Evolutionary conservation across 306 rosid genomes (phyloP).

Genomic region (Prosopis cineraria): DNA sequence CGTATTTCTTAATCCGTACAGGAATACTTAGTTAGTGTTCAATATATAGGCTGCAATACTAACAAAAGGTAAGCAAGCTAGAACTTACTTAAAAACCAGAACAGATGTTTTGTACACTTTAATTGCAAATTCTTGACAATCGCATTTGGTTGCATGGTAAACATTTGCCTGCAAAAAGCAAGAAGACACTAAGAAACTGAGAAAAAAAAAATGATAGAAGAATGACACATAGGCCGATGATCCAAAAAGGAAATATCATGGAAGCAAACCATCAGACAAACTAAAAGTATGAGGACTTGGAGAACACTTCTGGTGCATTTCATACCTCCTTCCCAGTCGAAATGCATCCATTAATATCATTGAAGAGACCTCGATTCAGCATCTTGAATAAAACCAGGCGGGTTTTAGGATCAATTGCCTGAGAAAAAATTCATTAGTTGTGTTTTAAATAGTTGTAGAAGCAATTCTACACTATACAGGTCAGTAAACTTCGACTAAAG

Average conservation of each 20-base stretch:
- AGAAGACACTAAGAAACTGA: constrained; percentile 10
- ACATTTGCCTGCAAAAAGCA: constrained; percentile 78
- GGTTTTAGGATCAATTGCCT: constrained; percentile 98
- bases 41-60: not conserved
- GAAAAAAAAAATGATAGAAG: constrained; percentile 15
- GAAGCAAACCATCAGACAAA: constrained; percentile 17
- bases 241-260: constrained; percentile 11
- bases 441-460: not conserved
- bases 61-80: constrained; percentile 24
- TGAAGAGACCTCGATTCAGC: constrained; percentile 82
- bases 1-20: not conserved
- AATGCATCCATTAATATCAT: constrained; percentile 93
- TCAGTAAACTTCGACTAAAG: not conserved
- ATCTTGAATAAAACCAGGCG: constrained; percentile 89
- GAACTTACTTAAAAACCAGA: constrained; percentile 82
- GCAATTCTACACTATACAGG: not conserved
- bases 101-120: constrained; percentile 90
- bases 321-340: constrained; percentile 94
- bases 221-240: constrained; percentile 15
- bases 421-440: constrained; percentile 34
- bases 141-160: constrained; percentile 85
- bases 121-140: constrained; percentile 83
- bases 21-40: not conserved
- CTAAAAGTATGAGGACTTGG: not conserved
- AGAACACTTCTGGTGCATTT: not conserved